Evolutionary conservation across 2,329 filamentous ascomycete species (phyloP), one percentile per base, ranked within the genome.

Genomic region (Fusarium pininemorale): DNA sequence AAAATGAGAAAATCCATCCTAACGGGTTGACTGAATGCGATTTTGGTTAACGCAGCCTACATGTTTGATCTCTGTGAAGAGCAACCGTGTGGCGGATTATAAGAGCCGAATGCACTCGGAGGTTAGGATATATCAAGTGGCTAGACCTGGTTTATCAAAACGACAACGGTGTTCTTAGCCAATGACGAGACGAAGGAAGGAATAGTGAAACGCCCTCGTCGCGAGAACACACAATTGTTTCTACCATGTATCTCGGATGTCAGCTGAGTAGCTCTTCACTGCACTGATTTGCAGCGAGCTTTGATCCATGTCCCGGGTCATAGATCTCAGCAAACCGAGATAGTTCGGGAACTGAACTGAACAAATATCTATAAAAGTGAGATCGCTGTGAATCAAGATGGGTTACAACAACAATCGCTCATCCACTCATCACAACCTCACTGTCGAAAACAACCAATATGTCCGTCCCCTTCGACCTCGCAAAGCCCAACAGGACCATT

Each of bases 401-500:
- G 18, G 10, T 8, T 24, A 5, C 18, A 37, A 35, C 18, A 28
- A 9, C 44, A 54, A 37, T 13, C 41, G 4, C 20, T 22, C 26
- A 14, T 24, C 12, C 20, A 28, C n/a, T 37, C 14, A n/a, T 37
- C 3, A 24, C 8, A 20, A 22, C 45, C 12, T 24, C 30, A 14
- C 14, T 35, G 8, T 63, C 4, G 50, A 8, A 35, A 50, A 48
- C 15, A 16, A 13, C 5, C 55, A 63, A 30, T 7, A 71, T 71
- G 68, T n/a, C 61, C 11, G 18, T 15, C 2, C 7, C 38, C 12
- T 28, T 71, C 13, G 37, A 70, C 16, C 68, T 71, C 7, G 38
- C 69, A 14, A 71, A 63, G 20, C 69, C 69, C 4, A 38, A 62
- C 16, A 56, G 68, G 26, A 14, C 28, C 12, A 72, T 77, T 12